Evolutionary conservation across 2,329 filamentous ascomycete genomes (phyloP).

Genomic region (Pseudogymnoascus sp.): DNA sequence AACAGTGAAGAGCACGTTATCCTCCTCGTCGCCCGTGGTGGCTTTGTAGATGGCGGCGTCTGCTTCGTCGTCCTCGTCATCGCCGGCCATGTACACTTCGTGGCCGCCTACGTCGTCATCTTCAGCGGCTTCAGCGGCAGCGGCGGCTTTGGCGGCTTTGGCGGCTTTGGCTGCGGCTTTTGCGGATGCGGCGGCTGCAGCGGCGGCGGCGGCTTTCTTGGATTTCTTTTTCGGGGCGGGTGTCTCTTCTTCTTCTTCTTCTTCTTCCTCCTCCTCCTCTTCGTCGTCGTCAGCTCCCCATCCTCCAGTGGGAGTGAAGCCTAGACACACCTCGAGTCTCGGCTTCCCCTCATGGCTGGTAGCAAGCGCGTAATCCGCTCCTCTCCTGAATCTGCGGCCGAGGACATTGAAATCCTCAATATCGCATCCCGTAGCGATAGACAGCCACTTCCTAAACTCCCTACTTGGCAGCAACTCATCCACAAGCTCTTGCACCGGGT

Average conservation of each 20-base stretch:
- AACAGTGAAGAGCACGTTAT: constrained; percentile 61
- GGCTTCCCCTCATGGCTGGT: constrained; percentile 72
- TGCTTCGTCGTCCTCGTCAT: constrained; percentile 56
- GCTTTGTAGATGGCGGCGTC: constrained; percentile 87
- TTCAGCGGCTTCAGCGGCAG: constrained; percentile 28
- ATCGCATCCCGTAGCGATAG: constrained; percentile 67
- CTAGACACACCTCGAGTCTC: constrained; percentile 78
- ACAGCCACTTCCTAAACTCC: constrained; percentile 84
- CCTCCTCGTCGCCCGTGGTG: constrained; percentile 58
- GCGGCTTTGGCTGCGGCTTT: constrained; percentile 22
- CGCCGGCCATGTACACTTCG: constrained; percentile 89
- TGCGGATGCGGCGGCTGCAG: constrained; percentile 19
- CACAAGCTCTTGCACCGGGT: constrained; percentile 67
- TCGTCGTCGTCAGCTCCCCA: constrained; percentile 69
- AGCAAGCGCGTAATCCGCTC: constrained; percentile 86
- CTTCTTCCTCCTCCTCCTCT: constrained; percentile 36
- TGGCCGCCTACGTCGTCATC: constrained; percentile 63
- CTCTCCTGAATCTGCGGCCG: constrained; percentile 79
- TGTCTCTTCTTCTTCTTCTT: constrained; percentile 26
- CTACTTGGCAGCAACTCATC: constrained; percentile 75
- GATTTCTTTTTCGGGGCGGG: constrained; percentile 24
- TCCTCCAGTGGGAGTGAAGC: constrained; percentile 73
- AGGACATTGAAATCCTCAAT: constrained; percentile 68
- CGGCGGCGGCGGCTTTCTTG: constrained; percentile 12
- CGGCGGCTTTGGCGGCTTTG: constrained; percentile 8